These are phyloP conservation scores for Tetrahymena borealis DNA, from an alignment of 73 alveolate genomes.

Conservation along the genomic window DNA sequence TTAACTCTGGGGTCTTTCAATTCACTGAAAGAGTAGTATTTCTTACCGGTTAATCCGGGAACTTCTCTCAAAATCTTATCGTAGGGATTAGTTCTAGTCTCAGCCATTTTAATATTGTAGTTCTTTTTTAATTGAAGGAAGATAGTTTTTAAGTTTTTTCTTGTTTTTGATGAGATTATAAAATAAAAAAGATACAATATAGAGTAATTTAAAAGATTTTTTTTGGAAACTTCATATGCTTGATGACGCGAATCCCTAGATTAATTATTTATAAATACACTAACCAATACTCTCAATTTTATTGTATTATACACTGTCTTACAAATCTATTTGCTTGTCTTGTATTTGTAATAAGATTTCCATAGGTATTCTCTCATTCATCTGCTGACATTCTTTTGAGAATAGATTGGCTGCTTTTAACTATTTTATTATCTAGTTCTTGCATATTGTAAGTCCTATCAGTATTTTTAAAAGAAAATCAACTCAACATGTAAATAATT, in stretches of 20 bases:
- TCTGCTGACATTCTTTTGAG: background rate
- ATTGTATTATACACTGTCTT: background rate
- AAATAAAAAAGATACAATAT: background rate
- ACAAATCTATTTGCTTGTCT: background rate
- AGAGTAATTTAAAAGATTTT: background rate
- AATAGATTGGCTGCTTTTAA: background rate
- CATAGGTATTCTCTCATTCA: background rate
- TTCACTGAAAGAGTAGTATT: conserved; percentile 46
- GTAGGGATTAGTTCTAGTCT: background rate
- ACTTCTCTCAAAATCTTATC: conserved; percentile 13
- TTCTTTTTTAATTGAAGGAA: background rate
- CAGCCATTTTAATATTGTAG: background rate
- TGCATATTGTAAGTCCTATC: background rate
- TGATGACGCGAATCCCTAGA: background rate
- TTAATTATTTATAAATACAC: background rate
- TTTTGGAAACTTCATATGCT: background rate
- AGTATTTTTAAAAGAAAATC: background rate
- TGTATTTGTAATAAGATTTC: background rate
- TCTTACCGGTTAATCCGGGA: background rate
- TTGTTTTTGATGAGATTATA: background rate
- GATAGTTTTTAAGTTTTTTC: background rate
- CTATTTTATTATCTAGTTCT: background rate
- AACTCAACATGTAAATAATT: background rate
- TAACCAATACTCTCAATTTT: background rate
- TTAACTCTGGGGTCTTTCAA: conserved; percentile 56